These are phyloP conservation scores for Leccinum subgranulosum DNA, from an alignment of 768 basidiomycete species.

Conservation along the genomic window DNA sequence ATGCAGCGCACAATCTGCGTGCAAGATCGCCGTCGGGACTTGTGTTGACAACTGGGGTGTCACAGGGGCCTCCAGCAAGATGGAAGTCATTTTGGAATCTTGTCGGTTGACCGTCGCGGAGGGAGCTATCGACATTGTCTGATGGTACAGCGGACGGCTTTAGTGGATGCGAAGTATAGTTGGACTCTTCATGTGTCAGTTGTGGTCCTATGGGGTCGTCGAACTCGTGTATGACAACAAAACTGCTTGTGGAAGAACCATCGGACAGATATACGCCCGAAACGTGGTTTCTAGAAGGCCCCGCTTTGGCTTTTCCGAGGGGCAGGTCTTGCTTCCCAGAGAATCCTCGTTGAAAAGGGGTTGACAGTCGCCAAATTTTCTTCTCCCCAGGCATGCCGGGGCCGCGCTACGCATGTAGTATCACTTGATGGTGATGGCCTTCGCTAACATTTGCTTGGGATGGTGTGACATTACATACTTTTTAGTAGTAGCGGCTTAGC, in stretches of 20 bases:
- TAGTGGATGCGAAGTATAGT: background rate
- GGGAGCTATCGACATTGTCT: background rate
- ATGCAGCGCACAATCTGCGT: conserved; percentile 21
- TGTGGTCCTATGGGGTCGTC: conserved; percentile 9
- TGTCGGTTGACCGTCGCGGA: background rate
- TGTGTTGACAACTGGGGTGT: background rate
- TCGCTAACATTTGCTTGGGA: background rate
- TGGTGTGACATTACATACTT: background rate
- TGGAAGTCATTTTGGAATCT: background rate
- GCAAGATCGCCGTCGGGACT: conserved; percentile 17
- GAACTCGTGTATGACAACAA: conserved; percentile 26
- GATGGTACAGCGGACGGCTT: background rate
- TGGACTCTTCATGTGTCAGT: background rate
- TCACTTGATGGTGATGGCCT: background rate
- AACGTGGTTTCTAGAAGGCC: conserved; percentile 10
- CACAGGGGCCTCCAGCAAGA: background rate
- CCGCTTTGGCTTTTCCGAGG: background rate
- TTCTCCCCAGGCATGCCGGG: conserved; percentile 26
- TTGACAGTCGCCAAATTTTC: conserved; percentile 22
- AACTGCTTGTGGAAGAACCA: conserved; percentile 10
- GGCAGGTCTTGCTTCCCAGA: conserved; percentile 7
- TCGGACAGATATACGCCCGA: conserved; percentile 24
- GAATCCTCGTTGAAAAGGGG: conserved; percentile 19
- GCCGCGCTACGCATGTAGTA: conserved; percentile 10
- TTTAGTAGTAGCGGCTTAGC: background rate